Percentiles rank a stretch among this genome's conserved stretches.
These are phyloP conservation scores for Austroboletus niveus DNA, from an alignment of 1,284 basidiomycete genomes.

Conservation along the genomic window DNA sequence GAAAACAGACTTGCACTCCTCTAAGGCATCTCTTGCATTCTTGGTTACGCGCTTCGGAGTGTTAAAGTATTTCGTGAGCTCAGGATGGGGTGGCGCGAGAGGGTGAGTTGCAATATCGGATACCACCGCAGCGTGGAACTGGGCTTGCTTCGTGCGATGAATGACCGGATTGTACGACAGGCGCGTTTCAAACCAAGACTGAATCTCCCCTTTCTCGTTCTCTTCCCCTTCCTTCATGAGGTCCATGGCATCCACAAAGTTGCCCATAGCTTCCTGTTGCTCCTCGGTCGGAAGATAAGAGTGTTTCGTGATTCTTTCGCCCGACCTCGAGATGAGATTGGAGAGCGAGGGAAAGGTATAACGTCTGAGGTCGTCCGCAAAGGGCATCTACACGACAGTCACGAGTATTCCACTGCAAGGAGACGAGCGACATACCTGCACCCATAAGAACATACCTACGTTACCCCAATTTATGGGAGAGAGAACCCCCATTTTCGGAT, in stretches of 20 bases:
- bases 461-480: conserved; percentile 60
- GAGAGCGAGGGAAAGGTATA: conserved; percentile 86
- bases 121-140: conserved; percentile 83
- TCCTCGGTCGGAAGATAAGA: conserved; percentile 80
- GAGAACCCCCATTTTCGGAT: conserved; percentile 85
- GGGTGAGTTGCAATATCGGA: conserved; percentile 72
- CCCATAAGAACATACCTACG: conserved; percentile 81
- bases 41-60: conserved; percentile 71
- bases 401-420: background rate
- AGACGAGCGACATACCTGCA: conserved; percentile 52
- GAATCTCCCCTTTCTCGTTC: conserved; percentile 65
- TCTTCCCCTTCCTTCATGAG: conserved; percentile 72
- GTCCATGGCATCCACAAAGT: conserved; percentile 85
- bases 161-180: conserved; percentile 87
- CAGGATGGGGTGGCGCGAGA: conserved; percentile 82
- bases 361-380: conserved; percentile 88
- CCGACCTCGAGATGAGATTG: conserved; percentile 72
- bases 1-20: conserved; percentile 63
- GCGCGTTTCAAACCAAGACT: conserved; percentile 76
- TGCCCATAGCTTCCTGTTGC: conserved; percentile 81
- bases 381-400: conserved; percentile 69
- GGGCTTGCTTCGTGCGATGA: conserved; percentile 89
- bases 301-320: conserved; percentile 72
- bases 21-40: conserved; percentile 52
- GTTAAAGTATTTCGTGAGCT: conserved; percentile 80